phyloP scores from a whole-genome alignment of 805 yeast genomes.

The Ogataea ramenticola region DNA sequence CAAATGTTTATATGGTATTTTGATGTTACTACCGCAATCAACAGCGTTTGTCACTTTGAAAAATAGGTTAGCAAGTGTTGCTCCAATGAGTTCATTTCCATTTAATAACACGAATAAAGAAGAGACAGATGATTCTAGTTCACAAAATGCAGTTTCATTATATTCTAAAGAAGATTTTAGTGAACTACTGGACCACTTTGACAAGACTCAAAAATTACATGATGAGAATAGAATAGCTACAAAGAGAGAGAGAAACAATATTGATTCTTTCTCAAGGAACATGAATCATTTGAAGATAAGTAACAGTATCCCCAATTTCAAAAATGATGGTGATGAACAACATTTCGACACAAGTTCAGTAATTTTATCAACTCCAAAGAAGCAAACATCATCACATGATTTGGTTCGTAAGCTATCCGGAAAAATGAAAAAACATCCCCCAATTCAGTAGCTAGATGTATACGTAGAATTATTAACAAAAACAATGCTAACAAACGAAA shows the following conservation, averaged over 20 bases:
- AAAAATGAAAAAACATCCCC: conserved; percentile 4
- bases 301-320: neutral
- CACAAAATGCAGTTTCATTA: neutral
- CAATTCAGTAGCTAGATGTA: neutral
- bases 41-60: conserved; percentile 79
- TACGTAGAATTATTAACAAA: too few species aligned
- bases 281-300: conserved; percentile 3
- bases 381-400: conserved; percentile 8
- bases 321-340: conserved; percentile 1
- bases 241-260: neutral
- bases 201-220: conserved; percentile 37
- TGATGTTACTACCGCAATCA: conserved; percentile 93
- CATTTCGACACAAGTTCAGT: conserved; percentile 13
- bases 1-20: conserved; percentile 83
- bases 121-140: neutral
- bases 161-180: conserved; percentile 11
- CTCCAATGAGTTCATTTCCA: conserved; percentile 23
- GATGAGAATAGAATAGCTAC: conserved; percentile 13
- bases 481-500: too few species aligned
- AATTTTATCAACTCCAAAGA: conserved; percentile 10
- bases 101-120: neutral
- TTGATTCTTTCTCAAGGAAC: neutral
- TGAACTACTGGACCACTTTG: conserved; percentile 38
- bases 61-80: conserved; percentile 61
- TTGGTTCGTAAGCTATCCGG: conserved; percentile 19